Evolutionary conservation across 257 asterid species (phyloP), one percentile per base, ranked within the genome.

Genomic region (Fraxinus americana): DNA sequence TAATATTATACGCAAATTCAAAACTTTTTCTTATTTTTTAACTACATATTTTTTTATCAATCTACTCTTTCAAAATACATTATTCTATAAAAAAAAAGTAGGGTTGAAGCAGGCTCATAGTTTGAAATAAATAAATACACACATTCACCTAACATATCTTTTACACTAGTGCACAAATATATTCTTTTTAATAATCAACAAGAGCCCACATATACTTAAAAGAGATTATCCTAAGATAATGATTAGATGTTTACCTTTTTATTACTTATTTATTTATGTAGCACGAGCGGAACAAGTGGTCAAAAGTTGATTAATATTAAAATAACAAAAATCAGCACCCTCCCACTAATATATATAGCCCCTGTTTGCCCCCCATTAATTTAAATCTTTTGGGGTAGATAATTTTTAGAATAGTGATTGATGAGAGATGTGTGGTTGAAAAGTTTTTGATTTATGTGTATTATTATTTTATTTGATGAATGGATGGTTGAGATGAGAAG

Each of bases 221-320:
- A 87, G 72, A 85, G 76, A 70, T 84, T 82, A 87, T 85, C 85
- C 82, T 65, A 48, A 50, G 81, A 79, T 84, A 82, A 85, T 87
- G 88, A 86, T 83, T 84, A 84, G 86, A 84, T 69, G 79, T 74
- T 76, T 27, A 66, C 78, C 88, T 77, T 83, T 85, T 67, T 76
- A 38, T 70, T 52, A 71, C 23, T 82, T 79, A 12, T 63, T 71
- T 77, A 65, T 73, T 68, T 79, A 72, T 81, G 23, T 77, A 77
- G 86, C 92, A 86, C 95, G 89, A 88, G 91, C 59, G 85, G 76
- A 72, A 67, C 84, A 63, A 84, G 86, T 83, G 87, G 83, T 57
- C 79, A 45, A 79, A 75, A 82, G 73, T 39, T 72, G 32, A 75
- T 68, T 41, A 65, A 29, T 77, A 77, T 2, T 65, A 50, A 19